A percentile compares a stretch with the other conserved stretches of the same genome.
Conservation (phyloP, 2,329 filamentous ascomycete genomes). For the Grosmannia huntii region DNA sequence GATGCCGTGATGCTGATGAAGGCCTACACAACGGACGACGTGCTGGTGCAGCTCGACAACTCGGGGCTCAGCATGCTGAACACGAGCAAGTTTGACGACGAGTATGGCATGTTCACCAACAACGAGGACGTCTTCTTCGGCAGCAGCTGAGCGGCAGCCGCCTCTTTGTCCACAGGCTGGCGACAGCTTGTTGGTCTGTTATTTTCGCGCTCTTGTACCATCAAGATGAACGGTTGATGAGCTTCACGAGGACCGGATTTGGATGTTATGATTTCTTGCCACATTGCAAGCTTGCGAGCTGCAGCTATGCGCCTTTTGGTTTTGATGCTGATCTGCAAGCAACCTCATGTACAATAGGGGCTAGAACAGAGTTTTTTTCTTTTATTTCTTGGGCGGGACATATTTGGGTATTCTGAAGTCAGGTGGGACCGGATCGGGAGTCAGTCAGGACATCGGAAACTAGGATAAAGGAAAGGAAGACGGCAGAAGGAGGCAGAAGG, state of each 20-base stretch:
- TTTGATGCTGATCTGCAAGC: not conserved
- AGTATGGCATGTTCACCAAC: conserved; percentile 39
- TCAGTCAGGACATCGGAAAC: conserved; percentile 3
- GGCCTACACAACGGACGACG: conserved; percentile 29
- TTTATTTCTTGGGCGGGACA: conserved; percentile 1
- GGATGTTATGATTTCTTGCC: not conserved
- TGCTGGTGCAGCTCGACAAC: conserved; percentile 29
- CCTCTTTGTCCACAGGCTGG: too few species aligned
- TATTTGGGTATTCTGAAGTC: conserved; percentile 6
- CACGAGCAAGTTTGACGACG: conserved; percentile 42
- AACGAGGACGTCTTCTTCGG: conserved; percentile 41
- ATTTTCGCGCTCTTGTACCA: conserved; percentile 3
- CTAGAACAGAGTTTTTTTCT: not conserved
- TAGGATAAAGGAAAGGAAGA: not conserved
- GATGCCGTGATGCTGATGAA: conserved; percentile 33
- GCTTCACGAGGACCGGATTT: conserved; percentile 4
- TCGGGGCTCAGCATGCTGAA: conserved; percentile 33
- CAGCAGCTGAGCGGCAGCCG: conserved; percentile 7
- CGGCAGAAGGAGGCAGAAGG: too few species aligned
- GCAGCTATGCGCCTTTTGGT: not conserved
- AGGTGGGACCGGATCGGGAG: conserved; percentile 5
- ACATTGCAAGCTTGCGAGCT: not conserved
- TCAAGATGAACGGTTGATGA: conserved; percentile 7
- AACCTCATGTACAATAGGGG: not conserved
- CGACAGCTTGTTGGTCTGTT: too few species aligned